Percentiles rank a stretch among this genome's conserved stretches.
These are phyloP conservation scores for Tricholoma furcatifolium DNA, from an alignment of 768 basidiomycete species.

Conservation along the genomic window DNA sequence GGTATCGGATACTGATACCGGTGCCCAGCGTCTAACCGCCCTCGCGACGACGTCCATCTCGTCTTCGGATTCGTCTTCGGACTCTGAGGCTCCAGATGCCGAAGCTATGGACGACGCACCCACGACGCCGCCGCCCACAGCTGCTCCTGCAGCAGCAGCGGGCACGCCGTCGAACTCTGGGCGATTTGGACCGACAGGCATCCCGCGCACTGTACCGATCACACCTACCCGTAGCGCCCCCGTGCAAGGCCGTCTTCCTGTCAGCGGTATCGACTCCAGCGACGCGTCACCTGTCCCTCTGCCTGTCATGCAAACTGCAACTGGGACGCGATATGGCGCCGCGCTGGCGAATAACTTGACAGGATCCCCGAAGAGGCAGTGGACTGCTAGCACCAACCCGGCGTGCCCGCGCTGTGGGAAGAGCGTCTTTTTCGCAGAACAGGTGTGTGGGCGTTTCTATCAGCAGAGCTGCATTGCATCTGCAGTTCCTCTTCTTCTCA, in stretches of 20 bases:
- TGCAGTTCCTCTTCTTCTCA: too few species aligned
- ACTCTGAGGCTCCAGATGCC: neutral
- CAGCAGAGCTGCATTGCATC: too few species aligned
- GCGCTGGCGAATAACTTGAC: constrained; percentile 44
- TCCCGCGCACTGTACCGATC: constrained; percentile 57
- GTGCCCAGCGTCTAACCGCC: constrained; percentile 24
- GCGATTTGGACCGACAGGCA: constrained; percentile 40
- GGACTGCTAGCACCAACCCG: constrained; percentile 46
- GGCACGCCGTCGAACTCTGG: constrained; percentile 41
- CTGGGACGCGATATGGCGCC: constrained; percentile 68
- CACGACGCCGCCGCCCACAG: neutral
- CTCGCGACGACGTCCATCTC: constrained; percentile 20
- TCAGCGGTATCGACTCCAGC: constrained; percentile 13
- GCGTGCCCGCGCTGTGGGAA: constrained; percentile 67
- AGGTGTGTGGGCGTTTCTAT: constrained; percentile 37
- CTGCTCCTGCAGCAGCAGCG: neutral
- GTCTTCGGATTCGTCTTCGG: neutral
- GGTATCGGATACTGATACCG: neutral
- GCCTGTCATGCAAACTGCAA: constrained; percentile 37
- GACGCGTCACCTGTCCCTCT: constrained; percentile 2
- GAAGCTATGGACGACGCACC: neutral
- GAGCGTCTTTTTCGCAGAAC: constrained; percentile 86
- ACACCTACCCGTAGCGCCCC: constrained; percentile 30
- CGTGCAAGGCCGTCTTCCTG: constrained; percentile 12
- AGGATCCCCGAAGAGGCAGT: constrained; percentile 50